Percentiles rank a stretch among this genome's conserved stretches.
phyloP scores from a whole-genome alignment of 2,329 filamentous ascomycete genomes.

The Penicillium sp. region DNA sequence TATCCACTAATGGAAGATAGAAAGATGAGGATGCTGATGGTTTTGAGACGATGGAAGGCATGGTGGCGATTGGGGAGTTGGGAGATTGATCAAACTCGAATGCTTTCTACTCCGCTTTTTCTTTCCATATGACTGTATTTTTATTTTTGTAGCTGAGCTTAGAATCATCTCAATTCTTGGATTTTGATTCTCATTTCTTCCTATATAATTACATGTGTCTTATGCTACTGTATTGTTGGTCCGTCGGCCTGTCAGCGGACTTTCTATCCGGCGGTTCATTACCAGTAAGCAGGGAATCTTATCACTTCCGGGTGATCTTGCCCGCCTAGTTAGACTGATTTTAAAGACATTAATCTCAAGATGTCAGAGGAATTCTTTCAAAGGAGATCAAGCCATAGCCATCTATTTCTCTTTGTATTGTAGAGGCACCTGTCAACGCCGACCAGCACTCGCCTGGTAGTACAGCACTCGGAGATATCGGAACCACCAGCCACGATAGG shows the following conservation, averaged over 20 bases:
- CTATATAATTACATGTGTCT: neutral
- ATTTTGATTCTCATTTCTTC: too few species aligned
- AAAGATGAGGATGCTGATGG: neutral
- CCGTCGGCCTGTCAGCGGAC: neutral
- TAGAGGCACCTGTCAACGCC: too few species aligned
- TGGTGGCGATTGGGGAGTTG: neutral
- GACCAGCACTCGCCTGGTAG: too few species aligned
- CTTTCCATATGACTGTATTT: neutral
- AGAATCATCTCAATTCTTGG: too few species aligned
- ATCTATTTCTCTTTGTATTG: too few species aligned
- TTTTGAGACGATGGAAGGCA: neutral
- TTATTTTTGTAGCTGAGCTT: neutral
- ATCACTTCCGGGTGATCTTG: neutral
- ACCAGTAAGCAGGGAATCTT: neutral
- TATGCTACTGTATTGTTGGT: too few species aligned
- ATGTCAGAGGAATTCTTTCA: too few species aligned
- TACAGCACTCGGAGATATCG: too few species aligned
- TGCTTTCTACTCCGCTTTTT: neutral
- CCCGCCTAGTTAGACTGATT: neutral
- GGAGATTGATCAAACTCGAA: neutral
- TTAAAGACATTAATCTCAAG: neutral
- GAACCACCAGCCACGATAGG: too few species aligned
- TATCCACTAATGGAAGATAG: neutral
- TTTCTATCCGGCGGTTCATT: slow-evolving; percentile 1
- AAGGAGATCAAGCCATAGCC: too few species aligned